These are phyloP conservation scores for Fusarium napiforme DNA, from an alignment of 2,329 filamentous ascomycete genomes.

Conservation along the genomic window DNA sequence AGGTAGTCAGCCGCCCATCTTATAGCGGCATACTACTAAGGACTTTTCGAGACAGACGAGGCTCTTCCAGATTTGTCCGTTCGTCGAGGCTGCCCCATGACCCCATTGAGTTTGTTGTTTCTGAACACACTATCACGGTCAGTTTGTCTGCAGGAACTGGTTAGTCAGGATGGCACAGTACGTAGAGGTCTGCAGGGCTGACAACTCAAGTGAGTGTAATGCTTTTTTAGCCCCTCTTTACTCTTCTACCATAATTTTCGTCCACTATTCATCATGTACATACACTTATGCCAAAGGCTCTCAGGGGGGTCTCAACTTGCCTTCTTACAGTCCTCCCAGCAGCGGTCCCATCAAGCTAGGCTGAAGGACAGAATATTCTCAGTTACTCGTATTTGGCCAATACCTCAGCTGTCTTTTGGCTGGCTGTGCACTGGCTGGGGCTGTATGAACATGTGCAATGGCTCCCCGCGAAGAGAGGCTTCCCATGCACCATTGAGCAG, in stretches of 20 bases:
- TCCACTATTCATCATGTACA: no score
- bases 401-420: background rate
- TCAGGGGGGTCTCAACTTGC: no score
- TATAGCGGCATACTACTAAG: background rate
- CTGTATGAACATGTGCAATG: background rate
- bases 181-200: background rate
- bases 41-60: background rate
- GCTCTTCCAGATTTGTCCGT: background rate
- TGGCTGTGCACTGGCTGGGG: background rate
- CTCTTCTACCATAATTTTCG: fast-evolving
- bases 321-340: no score
- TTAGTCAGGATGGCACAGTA: background rate
- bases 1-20: background rate
- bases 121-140: no score
- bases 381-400: background rate
- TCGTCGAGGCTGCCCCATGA: no score
- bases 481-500: background rate
- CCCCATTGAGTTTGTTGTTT: background rate
- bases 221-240: background rate
- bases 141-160: background rate
- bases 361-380: background rate
- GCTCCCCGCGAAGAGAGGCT: background rate
- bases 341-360: background rate
- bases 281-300: no score
- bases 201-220: background rate